These are phyloP conservation scores for Porogramme epimiltina DNA, from an alignment of 1,284 basidiomycete species.

Conservation along the genomic window DNA sequence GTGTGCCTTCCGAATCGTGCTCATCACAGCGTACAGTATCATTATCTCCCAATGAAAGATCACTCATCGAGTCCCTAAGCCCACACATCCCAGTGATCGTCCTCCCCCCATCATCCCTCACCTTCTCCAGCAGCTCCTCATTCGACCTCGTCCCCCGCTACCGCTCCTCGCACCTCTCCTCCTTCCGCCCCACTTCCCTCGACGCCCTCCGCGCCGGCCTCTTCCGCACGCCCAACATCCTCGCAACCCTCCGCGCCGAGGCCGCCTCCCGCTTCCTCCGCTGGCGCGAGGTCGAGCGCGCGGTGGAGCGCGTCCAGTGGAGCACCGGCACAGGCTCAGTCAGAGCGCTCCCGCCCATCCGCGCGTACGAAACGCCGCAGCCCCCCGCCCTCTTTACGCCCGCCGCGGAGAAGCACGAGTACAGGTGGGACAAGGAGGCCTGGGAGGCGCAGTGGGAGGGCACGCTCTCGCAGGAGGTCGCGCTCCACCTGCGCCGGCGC, in stretches of 20 bases:
- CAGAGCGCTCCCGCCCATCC: too few species aligned
- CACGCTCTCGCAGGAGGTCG: constrained; percentile 58
- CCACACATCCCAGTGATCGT: constrained; percentile 59
- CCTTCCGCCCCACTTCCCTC: constrained; percentile 52
- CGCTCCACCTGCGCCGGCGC: constrained; percentile 31
- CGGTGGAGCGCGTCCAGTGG: constrained; percentile 34
- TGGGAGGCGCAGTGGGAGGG: constrained; percentile 69
- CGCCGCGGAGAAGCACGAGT: constrained; percentile 4
- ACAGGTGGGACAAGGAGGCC: constrained; percentile 55
- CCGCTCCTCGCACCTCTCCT: constrained; percentile 42
- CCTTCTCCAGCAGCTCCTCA: not conserved
- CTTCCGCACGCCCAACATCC: constrained; percentile 60
- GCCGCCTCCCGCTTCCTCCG: constrained; percentile 68
- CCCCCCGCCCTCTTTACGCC: not conserved
- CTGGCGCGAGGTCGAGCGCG: constrained; percentile 68
- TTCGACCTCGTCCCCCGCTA: not conserved
- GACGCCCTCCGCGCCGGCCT: constrained; percentile 56
- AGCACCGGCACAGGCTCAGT: constrained; percentile 5
- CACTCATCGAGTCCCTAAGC: constrained; percentile 52
- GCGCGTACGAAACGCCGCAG: not conserved
- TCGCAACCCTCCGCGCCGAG: constrained; percentile 58
- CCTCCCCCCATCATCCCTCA: constrained; percentile 38
- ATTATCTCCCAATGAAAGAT: constrained; percentile 40
- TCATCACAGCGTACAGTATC: too few species aligned
- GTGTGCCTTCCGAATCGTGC: not conserved